A percentile compares a stretch with the other conserved stretches of the same genome.
Conservation (phyloP, 2,329 filamentous ascomycete genomes). For the Penicillium capsulatum region DNA sequence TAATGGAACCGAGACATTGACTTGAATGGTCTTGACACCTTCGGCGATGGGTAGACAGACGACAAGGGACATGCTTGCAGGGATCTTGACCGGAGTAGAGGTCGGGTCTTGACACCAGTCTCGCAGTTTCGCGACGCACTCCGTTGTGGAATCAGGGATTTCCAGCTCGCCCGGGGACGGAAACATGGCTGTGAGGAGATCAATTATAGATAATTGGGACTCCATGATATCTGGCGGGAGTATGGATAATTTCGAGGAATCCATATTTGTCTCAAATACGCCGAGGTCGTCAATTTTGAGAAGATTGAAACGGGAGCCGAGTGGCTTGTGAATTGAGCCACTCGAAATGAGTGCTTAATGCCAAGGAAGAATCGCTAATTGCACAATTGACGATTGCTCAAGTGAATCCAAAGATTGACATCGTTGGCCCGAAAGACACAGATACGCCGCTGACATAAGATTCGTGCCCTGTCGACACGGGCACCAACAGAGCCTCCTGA, state of each 20-base stretch:
- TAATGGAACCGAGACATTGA: slow-evolving; percentile 30
- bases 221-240: slow-evolving; percentile 47
- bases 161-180: slow-evolving; percentile 41
- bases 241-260: background rate
- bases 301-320: too few relatives aligned
- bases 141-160: slow-evolving; percentile 33
- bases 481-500: too few relatives aligned
- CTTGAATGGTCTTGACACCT: slow-evolving; percentile 24
- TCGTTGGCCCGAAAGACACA: too few relatives aligned
- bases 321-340: too few relatives aligned
- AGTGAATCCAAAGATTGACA: too few relatives aligned
- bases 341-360: too few relatives aligned
- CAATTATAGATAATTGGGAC: slow-evolving; percentile 48
- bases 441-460: too few relatives aligned
- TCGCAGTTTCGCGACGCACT: slow-evolving; percentile 26
- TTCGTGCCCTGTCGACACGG: too few relatives aligned
- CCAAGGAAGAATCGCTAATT: too few relatives aligned
- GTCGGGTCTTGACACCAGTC: slow-evolving; percentile 25
- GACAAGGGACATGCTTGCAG: slow-evolving; percentile 21
- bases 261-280: too few relatives aligned
- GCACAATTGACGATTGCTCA: too few relatives aligned
- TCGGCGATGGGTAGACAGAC: slow-evolving; percentile 25
- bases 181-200: slow-evolving; percentile 54
- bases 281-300: too few relatives aligned
- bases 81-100: slow-evolving; percentile 12